These are phyloP conservation scores for Poa pratensis DNA, from an alignment of 176 grass and related monocot genomes.

Conservation along the genomic window DNA sequence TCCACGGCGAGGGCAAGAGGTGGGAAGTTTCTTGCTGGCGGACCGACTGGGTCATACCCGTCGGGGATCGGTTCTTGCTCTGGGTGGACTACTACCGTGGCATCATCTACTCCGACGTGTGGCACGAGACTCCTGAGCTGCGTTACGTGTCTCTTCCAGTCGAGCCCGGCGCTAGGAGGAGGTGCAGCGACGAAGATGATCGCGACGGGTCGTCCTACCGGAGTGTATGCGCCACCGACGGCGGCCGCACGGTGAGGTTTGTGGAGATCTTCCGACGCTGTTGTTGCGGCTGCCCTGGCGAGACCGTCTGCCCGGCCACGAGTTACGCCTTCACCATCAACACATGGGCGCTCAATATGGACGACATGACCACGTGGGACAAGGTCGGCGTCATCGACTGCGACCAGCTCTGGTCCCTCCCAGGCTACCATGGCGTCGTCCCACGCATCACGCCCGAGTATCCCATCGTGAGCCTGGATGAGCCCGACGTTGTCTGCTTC, in stretches of 20 bases:
- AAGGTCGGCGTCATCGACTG: not conserved
- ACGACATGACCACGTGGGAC: not conserved
- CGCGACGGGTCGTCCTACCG: not conserved
- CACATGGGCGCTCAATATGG: not conserved
- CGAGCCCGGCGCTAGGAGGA: not conserved
- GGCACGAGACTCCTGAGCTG: not conserved
- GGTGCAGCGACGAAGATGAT: not conserved
- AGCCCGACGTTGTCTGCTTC: too few relatives aligned
- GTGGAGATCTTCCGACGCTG: not conserved
- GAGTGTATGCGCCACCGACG: not conserved
- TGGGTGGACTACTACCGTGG: not conserved
- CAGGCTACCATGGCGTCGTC: too few relatives aligned
- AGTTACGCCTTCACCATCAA: not conserved
- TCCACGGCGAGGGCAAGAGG: too few relatives aligned
- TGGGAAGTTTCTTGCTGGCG: too few relatives aligned
- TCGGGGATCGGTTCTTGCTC: too few relatives aligned
- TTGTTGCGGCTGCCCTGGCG: not conserved
- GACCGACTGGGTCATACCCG: too few relatives aligned
- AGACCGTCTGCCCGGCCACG: not conserved
- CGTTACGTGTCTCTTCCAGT: not conserved
- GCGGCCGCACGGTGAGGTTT: not conserved
- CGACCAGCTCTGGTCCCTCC: not conserved
- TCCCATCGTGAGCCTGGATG: too few relatives aligned
- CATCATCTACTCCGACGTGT: not conserved
- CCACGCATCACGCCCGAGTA: too few relatives aligned